Conservation (phyloP, 2,329 filamentous ascomycete species). For the Massarina eburnea region DNA sequence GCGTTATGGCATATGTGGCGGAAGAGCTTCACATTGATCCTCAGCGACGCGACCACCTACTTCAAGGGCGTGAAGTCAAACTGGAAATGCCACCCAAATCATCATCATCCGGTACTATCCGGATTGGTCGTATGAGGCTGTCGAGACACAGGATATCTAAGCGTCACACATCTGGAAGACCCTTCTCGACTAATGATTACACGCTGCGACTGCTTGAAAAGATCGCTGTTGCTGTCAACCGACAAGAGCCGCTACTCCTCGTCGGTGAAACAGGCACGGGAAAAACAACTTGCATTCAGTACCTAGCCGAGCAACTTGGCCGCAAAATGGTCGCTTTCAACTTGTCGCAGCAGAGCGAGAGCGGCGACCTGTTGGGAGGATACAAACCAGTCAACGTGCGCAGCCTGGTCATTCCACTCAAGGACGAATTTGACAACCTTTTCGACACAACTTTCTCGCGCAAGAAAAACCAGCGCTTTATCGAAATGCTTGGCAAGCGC, state of each 20-base stretch:
- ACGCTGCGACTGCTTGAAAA: slow-evolving; percentile 85
- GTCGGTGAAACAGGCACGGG: slow-evolving; percentile 99
- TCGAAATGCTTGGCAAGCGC: slow-evolving; percentile 77
- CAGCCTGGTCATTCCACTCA: slow-evolving; percentile 82
- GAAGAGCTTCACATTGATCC: slow-evolving; percentile 85
- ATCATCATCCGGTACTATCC: slow-evolving; percentile 28
- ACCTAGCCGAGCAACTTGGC: slow-evolving; percentile 80
- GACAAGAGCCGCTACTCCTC: slow-evolving; percentile 85
- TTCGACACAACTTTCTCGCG: slow-evolving; percentile 86
- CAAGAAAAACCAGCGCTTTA: slow-evolving; percentile 79
- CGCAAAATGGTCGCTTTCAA: slow-evolving; percentile 92
- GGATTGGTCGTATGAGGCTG: slow-evolving; percentile 48
- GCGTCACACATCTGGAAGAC: slow-evolving; percentile 44
- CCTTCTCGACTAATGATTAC: slow-evolving; percentile 87
- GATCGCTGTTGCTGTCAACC: slow-evolving; percentile 77
- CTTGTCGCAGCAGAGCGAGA: slow-evolving; percentile 95
- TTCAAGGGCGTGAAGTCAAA: slow-evolving; percentile 72
- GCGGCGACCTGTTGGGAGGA: slow-evolving; percentile 89
- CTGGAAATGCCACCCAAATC: slow-evolving; percentile 43
- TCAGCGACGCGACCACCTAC: slow-evolving; percentile 76
- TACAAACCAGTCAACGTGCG: slow-evolving; percentile 95
- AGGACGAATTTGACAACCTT: slow-evolving; percentile 90
- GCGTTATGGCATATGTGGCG: slow-evolving; percentile 71
- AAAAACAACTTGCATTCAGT: slow-evolving; percentile 95
- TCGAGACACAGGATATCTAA: slow-evolving; percentile 46